Evolutionary conservation across 192 early-diverging fungal genomes (phyloP).

Genomic region (Helicostylum pulchrum): DNA sequence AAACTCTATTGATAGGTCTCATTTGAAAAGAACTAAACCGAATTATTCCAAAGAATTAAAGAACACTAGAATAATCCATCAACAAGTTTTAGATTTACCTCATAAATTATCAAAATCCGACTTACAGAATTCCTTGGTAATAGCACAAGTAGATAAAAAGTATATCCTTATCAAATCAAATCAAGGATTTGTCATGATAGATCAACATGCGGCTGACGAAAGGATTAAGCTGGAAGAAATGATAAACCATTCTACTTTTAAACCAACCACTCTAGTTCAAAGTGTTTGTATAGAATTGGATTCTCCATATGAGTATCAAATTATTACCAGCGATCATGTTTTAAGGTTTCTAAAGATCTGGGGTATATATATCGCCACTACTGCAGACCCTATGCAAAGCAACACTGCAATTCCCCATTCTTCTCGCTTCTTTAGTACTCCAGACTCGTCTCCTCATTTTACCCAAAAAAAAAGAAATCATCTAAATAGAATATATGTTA

Average conservation of each 20-base stretch:
- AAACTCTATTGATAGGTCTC: background rate
- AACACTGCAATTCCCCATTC: background rate
- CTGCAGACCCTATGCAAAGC: background rate
- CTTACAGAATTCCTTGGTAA: constrained; percentile 40
- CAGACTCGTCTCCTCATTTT: constrained; percentile 15
- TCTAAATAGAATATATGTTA: constrained; percentile 23
- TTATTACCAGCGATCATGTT: background rate
- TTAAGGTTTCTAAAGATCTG: background rate
- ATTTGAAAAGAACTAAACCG: too few species aligned
- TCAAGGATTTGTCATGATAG: constrained; percentile 51
- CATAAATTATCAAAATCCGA: constrained; percentile 21
- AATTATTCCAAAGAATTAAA: too few species aligned
- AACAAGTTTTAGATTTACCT: background rate
- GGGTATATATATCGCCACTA: background rate
- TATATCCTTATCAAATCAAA: constrained; percentile 46
- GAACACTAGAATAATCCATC: too few species aligned
- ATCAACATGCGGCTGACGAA: constrained; percentile 84
- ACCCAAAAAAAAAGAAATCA: background rate
- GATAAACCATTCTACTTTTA: constrained; percentile 32
- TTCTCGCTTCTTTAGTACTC: constrained; percentile 19
- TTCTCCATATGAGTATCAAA: background rate
- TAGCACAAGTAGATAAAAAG: constrained; percentile 67
- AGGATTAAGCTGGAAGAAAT: constrained; percentile 63
- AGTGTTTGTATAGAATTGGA: background rate
- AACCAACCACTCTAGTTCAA: background rate